Conservation (phyloP, 2,329 filamentous ascomycete species). For the Fusarium brevicatenulatum region DNA sequence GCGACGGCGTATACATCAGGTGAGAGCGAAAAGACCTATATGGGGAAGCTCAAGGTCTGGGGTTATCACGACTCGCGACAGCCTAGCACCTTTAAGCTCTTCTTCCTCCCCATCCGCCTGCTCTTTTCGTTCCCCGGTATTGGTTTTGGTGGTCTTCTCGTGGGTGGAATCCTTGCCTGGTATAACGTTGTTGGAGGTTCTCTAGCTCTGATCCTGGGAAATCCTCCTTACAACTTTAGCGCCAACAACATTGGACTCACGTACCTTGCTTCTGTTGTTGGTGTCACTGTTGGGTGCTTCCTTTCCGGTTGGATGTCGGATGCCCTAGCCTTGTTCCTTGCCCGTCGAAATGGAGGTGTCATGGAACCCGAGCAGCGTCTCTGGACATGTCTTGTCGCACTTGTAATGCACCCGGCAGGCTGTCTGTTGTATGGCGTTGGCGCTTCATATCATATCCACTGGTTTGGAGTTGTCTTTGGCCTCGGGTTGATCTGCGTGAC, state of each 20-base stretch:
- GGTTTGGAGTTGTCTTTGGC: conserved; percentile 37
- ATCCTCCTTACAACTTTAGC: not conserved
- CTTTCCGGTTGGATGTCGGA: conserved; percentile 39
- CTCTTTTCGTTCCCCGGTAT: conserved; percentile 31
- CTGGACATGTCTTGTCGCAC: conserved; percentile 34
- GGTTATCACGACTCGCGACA: conserved; percentile 28
- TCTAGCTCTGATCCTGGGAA: not conserved
- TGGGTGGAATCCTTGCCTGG: conserved; percentile 40
- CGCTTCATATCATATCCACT: conserved; percentile 39
- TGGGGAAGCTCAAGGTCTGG: conserved; percentile 36
- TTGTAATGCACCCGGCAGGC: conserved; percentile 37
- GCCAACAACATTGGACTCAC: conserved; percentile 1
- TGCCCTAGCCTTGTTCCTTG: conserved; percentile 28
- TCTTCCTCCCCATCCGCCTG: conserved; percentile 28
- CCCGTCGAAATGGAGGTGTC: conserved; percentile 37
- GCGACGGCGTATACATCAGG: not conserved
- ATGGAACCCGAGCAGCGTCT: conserved; percentile 44
- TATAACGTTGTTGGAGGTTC: not conserved
- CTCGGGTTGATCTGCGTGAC: not conserved
- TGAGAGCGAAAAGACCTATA: conserved; percentile 9
- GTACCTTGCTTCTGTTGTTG: not conserved
- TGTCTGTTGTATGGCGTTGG: conserved; percentile 34
- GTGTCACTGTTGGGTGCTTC: not conserved
- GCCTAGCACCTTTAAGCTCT: conserved; percentile 34
- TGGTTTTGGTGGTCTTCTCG: conserved; percentile 37